A percentile compares a stretch with the other conserved stretches of the same genome.
Conservation (phyloP, 306 rosid species). For the Glycyrrhiza uralensis region DNA sequence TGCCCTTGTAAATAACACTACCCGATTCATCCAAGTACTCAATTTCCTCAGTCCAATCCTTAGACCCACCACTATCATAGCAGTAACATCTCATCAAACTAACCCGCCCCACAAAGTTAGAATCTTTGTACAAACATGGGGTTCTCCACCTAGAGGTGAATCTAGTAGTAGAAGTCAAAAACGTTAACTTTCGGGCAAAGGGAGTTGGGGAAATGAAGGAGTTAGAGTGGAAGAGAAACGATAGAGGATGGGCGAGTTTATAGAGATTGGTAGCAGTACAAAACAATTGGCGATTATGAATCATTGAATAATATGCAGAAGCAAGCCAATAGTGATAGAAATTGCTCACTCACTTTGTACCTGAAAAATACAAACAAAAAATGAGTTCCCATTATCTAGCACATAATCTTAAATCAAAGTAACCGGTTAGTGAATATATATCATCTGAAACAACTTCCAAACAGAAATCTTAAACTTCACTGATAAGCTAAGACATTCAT, state of each 20-base stretch:
- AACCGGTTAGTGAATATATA: not conserved
- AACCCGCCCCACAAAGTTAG: constrained; percentile 11
- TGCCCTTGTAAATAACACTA: constrained; percentile 69
- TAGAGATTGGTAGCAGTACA: constrained; percentile 22
- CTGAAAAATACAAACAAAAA: too few relatives aligned
- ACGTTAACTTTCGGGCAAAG: constrained; percentile 30
- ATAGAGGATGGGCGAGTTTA: constrained; percentile 31
- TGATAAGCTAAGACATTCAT: not conserved
- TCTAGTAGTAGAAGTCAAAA: constrained; percentile 31
- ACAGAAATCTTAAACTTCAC: not conserved
- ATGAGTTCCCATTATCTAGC: constrained; percentile 17
- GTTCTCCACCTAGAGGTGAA: not conserved
- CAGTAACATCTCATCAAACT: constrained; percentile 41
- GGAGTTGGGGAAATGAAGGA: constrained; percentile 20
- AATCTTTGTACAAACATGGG: constrained; percentile 23
- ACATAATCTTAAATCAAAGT: not conserved
- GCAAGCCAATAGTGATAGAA: not conserved
- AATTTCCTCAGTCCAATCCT: constrained; percentile 82
- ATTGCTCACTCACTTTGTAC: not conserved
- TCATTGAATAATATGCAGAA: constrained; percentile 37
- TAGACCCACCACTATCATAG: constrained; percentile 38
- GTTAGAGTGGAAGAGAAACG: constrained; percentile 5
- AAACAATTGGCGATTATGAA: constrained; percentile 32
- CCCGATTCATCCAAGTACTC: constrained; percentile 90
- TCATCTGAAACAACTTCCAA: constrained; percentile 14